Evolutionary conservation across 2,329 filamentous ascomycete genomes (phyloP), one percentile per base, ranked within the genome.

Genomic region (Neobulgaria alba): DNA sequence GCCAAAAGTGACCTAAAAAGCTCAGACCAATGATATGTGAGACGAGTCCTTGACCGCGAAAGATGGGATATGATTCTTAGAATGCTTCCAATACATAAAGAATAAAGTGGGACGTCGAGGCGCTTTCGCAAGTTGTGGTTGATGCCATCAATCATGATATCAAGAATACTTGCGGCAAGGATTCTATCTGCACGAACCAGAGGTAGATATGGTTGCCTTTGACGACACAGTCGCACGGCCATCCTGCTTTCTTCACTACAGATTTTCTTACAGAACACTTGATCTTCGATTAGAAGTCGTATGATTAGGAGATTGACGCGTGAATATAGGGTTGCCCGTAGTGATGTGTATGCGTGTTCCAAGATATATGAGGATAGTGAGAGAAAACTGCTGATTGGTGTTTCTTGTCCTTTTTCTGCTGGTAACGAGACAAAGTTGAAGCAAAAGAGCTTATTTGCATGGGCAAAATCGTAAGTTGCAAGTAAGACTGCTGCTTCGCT

Each of bases 371-470:
- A 96, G 3, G 85, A 85, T 32, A 95, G 70, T 0, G 90, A 96
- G 19, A 96, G 67, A 57, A 90, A 93, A 52, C 77, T 80, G 34
- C 82, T 78, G 48, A 98, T 80, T 0, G 89, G 84, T 1, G 81
- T 74, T 54, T 90, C 80, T 36, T 76, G 70, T 31, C 71, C 75
- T 52, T 81, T 81, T 36, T 79, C 77, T 1, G 78, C 63, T 4
- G 73, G 57, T 17, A 78, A 59, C 2, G 77, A 80, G 38, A 95
- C 77, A 32, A 98, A 65, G 53, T 83, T 89, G 60, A 85, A 83
- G 61, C 86, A 90, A 63, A 98, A 96, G 7, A 95, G 71, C 63
- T 95, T 96, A 67, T 96, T 98, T 23, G 89, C 84, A 57, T 94
- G 84, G 3, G 81, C 79, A 59, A 96, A 96, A 60, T 96, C 92